Evolutionary conservation across 495 filamentous ascomycete genomes (phyloP).

Genomic region (Gamarada debralockiae): DNA sequence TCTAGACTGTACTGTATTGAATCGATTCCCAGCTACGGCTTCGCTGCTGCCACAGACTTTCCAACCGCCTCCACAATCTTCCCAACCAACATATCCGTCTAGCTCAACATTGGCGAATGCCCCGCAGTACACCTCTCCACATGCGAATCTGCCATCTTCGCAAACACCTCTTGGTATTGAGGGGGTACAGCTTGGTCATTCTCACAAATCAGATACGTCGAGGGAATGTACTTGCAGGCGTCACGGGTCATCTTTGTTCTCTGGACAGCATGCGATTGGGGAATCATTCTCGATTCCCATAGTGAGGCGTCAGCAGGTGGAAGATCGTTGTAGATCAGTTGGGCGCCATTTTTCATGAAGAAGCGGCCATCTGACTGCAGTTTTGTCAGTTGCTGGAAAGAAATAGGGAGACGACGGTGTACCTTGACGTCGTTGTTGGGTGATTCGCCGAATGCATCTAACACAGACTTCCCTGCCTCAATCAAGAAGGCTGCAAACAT

Average conservation of each 20-base stretch:
- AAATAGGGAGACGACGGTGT: too few species aligned
- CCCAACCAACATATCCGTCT: slow-evolving; percentile 9
- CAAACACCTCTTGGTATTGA: slow-evolving; percentile 10
- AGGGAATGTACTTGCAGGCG: slow-evolving; percentile 15
- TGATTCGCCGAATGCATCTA: slow-evolving; percentile 11
- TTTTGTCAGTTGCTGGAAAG: too few species aligned
- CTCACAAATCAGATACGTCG: slow-evolving; percentile 23
- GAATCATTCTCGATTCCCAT: too few species aligned
- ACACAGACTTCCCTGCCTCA: slow-evolving; percentile 22
- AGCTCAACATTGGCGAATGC: slow-evolving; percentile 19
- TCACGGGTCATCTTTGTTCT: too few species aligned
- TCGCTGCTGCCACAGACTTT: too few species aligned
- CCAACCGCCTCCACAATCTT: not conserved
- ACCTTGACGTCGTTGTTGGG: slow-evolving; percentile 15
- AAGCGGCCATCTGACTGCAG: too few species aligned
- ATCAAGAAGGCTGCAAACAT: slow-evolving; percentile 33
- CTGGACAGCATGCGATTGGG: too few species aligned
- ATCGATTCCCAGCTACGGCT: too few species aligned
- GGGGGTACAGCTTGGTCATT: slow-evolving; percentile 17
- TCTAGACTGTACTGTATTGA: too few species aligned
- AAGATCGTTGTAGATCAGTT: too few species aligned
- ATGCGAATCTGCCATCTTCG: slow-evolving; percentile 1
- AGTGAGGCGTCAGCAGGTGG: too few species aligned
- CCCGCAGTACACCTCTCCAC: slow-evolving; percentile 13
- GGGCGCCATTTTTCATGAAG: too few species aligned